phyloP scores from a whole-genome alignment of 73 alveolate species.

The Tetrahymena borealis region DNA sequence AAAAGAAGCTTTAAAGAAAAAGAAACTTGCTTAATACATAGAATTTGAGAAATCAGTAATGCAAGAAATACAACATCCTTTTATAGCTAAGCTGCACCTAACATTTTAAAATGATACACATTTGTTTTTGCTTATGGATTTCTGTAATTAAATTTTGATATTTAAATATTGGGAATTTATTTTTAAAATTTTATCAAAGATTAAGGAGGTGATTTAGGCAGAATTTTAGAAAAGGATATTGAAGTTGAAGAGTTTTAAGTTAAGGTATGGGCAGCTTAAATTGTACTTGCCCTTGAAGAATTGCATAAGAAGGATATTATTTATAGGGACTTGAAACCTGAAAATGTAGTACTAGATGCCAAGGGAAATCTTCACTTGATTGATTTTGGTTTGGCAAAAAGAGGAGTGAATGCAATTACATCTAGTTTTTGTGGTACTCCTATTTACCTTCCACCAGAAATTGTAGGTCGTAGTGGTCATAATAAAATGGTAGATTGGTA shows the following conservation, averaged over 20 bases:
- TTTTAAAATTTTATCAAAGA: neutral
- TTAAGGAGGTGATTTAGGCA: constrained; percentile 84
- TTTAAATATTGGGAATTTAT: neutral
- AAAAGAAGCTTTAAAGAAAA: constrained; percentile 77
- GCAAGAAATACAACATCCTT: constrained; percentile 78
- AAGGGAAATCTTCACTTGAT: constrained; percentile 91
- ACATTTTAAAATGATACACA: constrained; percentile 68
- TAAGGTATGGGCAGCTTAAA: constrained; percentile 71
- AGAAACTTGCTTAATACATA: constrained; percentile 78
- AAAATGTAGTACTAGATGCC: constrained; percentile 84
- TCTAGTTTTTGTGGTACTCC: constrained; percentile 85
- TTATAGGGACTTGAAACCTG: constrained; percentile 92
- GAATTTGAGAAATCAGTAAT: constrained; percentile 77
- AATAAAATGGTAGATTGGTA: constrained; percentile 59
- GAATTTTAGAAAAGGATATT: constrained; percentile 68
- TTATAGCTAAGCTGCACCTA: constrained; percentile 80
- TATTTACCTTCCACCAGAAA: constrained; percentile 93
- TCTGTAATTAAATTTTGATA: constrained; percentile 39
- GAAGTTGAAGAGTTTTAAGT: constrained; percentile 82
- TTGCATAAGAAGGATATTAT: constrained; percentile 81
- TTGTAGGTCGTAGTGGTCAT: constrained; percentile 80
- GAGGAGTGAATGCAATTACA: constrained; percentile 67
- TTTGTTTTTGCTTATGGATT: constrained; percentile 63
- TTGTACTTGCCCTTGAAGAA: constrained; percentile 79
- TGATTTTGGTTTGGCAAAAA: constrained; percentile 89